Base-by-base conservation (phyloP, 75 land plant species). In the Pinus taeda region DNA sequence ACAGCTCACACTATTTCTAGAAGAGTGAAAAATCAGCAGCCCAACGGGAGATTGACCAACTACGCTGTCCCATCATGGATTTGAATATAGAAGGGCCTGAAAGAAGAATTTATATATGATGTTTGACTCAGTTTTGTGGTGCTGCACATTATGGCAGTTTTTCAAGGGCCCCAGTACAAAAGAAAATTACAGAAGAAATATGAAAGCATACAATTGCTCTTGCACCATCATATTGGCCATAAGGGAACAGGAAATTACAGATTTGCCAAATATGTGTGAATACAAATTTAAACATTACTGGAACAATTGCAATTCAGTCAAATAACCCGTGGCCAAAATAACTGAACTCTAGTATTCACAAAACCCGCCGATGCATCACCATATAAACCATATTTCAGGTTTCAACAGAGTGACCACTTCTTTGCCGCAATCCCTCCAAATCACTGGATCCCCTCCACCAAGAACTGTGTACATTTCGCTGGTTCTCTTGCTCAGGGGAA, bases 401-500 rank as follows among this genome's bases (percentile, higher is more conserved):
- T 69, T 69, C 72, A 69, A 69, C 3, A 69, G 72, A 20, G 72
- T 69, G 22, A 21, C 72, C 72, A 42, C 21, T 69, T 22, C 72
- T 69, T 69, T 12, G 72, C 24, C 22, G 72, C 24, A 69, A 8
- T 18, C 75, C 18, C 22, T 29, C 60, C 37, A 53, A 74, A 74
- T 60, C n/a, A 24, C 58, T 49, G 21, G 58, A 45, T 22, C 66
- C 29, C 33, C 75, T 57, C 75, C 75, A 74, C 75, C 75, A 74
- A 18, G 75, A 74, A 74, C 18, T 74, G 24, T 36, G 75, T 53
- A 26, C 60, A 24, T 49, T 22, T 74, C 26, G 75, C 57, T 53
- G 55, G 79, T 80, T 72, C 74, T 73, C 82, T 70, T 73, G 72
- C 59, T 29, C 53, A 24, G 79, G 64, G 14, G 83, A 15, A 57